Evolutionary conservation across 495 filamentous ascomycete genomes (phyloP).

Genomic region (Aspergillus homomorphus): DNA sequence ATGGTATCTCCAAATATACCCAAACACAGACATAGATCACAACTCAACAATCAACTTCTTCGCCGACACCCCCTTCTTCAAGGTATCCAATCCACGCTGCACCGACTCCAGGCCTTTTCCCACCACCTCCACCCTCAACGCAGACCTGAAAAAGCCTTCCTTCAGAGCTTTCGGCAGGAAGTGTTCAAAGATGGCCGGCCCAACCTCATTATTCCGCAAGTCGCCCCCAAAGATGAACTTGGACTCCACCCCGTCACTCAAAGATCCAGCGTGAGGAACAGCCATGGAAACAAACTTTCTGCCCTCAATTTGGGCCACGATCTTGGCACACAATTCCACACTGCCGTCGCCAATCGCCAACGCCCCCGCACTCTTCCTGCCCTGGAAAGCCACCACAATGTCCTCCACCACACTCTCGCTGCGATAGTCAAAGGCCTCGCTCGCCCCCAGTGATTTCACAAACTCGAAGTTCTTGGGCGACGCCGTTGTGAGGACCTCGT

Average conservation of each 20-base stretch:
- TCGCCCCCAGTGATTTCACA: slow-evolving; percentile 52
- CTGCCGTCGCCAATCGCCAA: slow-evolving; percentile 7
- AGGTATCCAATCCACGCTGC: slow-evolving; percentile 34
- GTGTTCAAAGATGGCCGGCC: slow-evolving; percentile 31
- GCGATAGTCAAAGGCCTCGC: slow-evolving; percentile 55
- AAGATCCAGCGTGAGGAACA: slow-evolving; percentile 2
- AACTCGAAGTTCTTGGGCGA: slow-evolving; percentile 52
- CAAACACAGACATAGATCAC: background rate
- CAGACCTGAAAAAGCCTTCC: slow-evolving; percentile 12
- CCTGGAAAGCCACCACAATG: slow-evolving; percentile 14
- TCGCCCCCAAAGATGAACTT: slow-evolving; percentile 14
- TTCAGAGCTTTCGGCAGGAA: slow-evolving; percentile 37
- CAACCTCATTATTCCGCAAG: slow-evolving; percentile 26
- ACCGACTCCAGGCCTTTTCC: slow-evolving; percentile 39
- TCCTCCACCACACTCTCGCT: slow-evolving; percentile 29
- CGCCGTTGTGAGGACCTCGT: slow-evolving; percentile 54
- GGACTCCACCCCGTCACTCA: slow-evolving; percentile 4
- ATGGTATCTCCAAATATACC: too few species aligned
- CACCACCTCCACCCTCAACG: slow-evolving; percentile 31
- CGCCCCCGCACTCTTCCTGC: slow-evolving; percentile 27
- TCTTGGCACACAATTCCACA: slow-evolving; percentile 11
- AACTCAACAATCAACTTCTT: slow-evolving; percentile 38
- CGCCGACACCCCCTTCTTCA: slow-evolving; percentile 32
- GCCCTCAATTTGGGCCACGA: slow-evolving; percentile 11
- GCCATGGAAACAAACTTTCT: slow-evolving; percentile 17